Percentiles rank a stretch among this genome's conserved stretches.
Conservation (phyloP, 148 eudicot genomes). For the Rhododendron williamsianum region DNA sequence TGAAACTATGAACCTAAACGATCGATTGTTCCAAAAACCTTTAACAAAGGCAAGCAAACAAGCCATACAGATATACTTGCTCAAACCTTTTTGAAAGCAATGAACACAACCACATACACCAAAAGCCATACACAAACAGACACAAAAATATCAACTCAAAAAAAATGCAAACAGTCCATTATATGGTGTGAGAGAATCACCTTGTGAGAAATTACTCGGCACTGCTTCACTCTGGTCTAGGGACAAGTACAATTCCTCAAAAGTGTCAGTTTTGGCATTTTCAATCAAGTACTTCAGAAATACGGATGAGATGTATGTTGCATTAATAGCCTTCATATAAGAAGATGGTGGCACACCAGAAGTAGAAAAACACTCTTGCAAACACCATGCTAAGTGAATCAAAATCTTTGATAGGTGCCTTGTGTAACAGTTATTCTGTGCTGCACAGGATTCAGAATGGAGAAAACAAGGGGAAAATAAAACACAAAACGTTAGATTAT, state of each 20-base stretch:
- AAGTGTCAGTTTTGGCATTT: slow-evolving; percentile 51
- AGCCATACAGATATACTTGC: not conserved
- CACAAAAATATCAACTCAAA: not conserved
- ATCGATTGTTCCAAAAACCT: not conserved
- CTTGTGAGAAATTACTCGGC: slow-evolving; percentile 50
- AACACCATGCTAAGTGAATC: slow-evolving; percentile 75
- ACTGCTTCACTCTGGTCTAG: slow-evolving; percentile 58
- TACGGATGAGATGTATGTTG: slow-evolving; percentile 65
- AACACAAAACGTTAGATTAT: not conserved
- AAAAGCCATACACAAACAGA: not conserved
- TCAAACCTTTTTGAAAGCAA: not conserved
- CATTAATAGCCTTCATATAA: slow-evolving; percentile 71
- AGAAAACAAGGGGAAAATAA: not conserved
- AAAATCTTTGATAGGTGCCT: slow-evolving; percentile 87
- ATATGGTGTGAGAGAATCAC: slow-evolving; percentile 30
- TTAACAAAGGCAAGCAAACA: slow-evolving; percentile 6
- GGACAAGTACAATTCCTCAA: slow-evolving; percentile 58
- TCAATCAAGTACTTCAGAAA: slow-evolving; percentile 74
- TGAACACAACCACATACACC: not conserved
- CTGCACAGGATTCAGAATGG: slow-evolving; percentile 38
- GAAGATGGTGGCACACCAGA: slow-evolving; percentile 45
- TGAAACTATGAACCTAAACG: not conserved
- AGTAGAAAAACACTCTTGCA: slow-evolving; percentile 68
- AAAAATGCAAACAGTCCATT: not conserved
- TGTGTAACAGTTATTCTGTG: slow-evolving; percentile 63